Percentiles rank a stretch among this genome's conserved stretches.
phyloP scores from a whole-genome alignment of 2,329 filamentous ascomycete species.

The Colletotrichum scovillei region DNA sequence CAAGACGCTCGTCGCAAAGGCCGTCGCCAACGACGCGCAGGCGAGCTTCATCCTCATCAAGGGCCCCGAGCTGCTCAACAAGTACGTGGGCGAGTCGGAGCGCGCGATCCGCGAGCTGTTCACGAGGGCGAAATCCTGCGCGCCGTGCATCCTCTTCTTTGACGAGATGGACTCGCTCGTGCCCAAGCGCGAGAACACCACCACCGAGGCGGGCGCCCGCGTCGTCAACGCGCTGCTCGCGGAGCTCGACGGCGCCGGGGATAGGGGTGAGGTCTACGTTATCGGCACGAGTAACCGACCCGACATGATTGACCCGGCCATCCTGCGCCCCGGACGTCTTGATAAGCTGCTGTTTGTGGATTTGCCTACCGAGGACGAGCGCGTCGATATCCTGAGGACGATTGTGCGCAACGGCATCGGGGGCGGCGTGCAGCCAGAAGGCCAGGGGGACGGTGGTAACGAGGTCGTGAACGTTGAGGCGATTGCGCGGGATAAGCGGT shows the following conservation, averaged over 20 bases:
- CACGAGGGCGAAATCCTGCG: slow-evolving; percentile 83
- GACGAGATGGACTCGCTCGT: slow-evolving; percentile 96
- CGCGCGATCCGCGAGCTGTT: slow-evolving; percentile 94
- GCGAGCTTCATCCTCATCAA: slow-evolving; percentile 99
- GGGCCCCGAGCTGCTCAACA: slow-evolving; percentile 95
- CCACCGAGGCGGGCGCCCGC: slow-evolving; percentile 85
- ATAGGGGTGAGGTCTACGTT: slow-evolving; percentile 88
- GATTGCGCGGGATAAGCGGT: slow-evolving; percentile 75
- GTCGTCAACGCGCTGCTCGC: slow-evolving; percentile 96
- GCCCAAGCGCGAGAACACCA: slow-evolving; percentile 80
- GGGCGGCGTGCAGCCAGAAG: background rate
- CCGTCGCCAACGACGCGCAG: slow-evolving; percentile 93
- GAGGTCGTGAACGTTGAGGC: slow-evolving; percentile 62
- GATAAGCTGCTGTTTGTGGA: slow-evolving; percentile 92
- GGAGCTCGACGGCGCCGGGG: slow-evolving; percentile 88
- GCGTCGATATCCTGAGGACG: slow-evolving; percentile 86
- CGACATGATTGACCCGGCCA: slow-evolving; percentile 95
- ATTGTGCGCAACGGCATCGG: slow-evolving; percentile 63
- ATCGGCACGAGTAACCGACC: slow-evolving; percentile 95
- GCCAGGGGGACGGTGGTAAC: slow-evolving; percentile 41
- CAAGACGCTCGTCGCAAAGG: slow-evolving; percentile 96
- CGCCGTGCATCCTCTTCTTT: slow-evolving; percentile 89
- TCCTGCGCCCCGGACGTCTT: slow-evolving; percentile 90
- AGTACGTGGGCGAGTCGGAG: slow-evolving; percentile 97
- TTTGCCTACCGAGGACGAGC: slow-evolving; percentile 80